A percentile compares a stretch with the other conserved stretches of the same genome.
These are phyloP conservation scores for Patellaria atrata DNA, from an alignment of 495 filamentous ascomycete genomes.

Conservation along the genomic window DNA sequence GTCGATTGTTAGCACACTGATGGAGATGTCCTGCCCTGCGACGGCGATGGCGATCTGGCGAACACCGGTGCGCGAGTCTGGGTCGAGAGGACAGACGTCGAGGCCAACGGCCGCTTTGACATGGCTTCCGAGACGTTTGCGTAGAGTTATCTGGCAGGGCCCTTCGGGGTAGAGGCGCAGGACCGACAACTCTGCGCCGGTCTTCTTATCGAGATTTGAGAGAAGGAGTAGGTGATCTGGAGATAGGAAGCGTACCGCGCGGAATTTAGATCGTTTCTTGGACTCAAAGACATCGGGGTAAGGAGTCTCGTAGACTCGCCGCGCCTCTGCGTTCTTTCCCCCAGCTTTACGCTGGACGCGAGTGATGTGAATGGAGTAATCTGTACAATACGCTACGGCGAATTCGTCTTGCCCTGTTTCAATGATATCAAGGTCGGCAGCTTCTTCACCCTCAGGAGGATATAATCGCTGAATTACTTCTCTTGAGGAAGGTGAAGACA, in stretches of 20 bases:
- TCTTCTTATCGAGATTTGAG: constrained; percentile 33
- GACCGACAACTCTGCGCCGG: constrained; percentile 57
- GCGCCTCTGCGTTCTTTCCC: constrained; percentile 39
- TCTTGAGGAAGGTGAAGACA: constrained; percentile 33
- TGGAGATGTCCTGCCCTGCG: constrained; percentile 64
- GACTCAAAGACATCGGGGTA: constrained; percentile 30
- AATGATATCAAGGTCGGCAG: constrained; percentile 66
- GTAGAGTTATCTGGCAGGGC: constrained; percentile 27
- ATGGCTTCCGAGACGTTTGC: constrained; percentile 39
- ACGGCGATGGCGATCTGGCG: constrained; percentile 70
- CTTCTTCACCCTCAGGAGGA: constrained; percentile 49
- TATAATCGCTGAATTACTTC: constrained; percentile 53
- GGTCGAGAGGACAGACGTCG: constrained; percentile 51
- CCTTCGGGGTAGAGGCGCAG: constrained; percentile 35
- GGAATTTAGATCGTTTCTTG: constrained; percentile 22
- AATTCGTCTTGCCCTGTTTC: constrained; percentile 44
- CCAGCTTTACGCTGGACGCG: constrained; percentile 32
- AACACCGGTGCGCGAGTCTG: constrained; percentile 29
- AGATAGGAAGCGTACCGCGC: constrained; percentile 51
- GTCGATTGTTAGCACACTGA: constrained; percentile 45
- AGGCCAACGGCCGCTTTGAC: constrained; percentile 57
- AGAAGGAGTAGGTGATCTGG: constrained; percentile 30
- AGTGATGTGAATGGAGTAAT: constrained; percentile 51
- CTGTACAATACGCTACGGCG: constrained; percentile 66
- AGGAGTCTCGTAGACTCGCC: constrained; percentile 46